phyloP scores from a whole-genome alignment of 495 filamentous ascomycete genomes.

The Neurospora cerealis region DNA sequence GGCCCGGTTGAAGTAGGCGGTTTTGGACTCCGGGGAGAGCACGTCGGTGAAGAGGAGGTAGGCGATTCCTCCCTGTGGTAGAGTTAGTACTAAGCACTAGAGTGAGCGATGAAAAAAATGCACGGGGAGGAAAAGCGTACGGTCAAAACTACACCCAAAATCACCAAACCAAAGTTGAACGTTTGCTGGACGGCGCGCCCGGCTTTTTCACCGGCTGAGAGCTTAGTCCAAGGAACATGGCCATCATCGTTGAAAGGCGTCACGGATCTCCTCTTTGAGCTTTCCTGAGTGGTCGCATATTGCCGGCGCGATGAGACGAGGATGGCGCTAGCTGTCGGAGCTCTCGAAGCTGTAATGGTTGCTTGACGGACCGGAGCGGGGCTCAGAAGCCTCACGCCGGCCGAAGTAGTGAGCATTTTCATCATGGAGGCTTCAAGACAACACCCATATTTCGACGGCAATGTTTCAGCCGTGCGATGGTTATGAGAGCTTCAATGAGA shows the following conservation, averaged over 20 bases:
- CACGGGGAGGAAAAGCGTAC: constrained; percentile 31
- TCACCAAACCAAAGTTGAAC: constrained; percentile 71
- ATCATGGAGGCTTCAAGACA: constrained; percentile 16
- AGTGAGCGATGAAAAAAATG: not conserved
- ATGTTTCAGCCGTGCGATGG: constrained; percentile 1
- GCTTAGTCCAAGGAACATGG: constrained; percentile 64
- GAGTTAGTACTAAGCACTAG: not conserved
- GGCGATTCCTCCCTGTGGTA: constrained; percentile 55
- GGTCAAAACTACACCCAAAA: constrained; percentile 66
- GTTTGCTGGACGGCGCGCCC: constrained; percentile 82
- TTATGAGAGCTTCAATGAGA: not conserved
- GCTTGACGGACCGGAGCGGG: constrained; percentile 3
- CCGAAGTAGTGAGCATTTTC: constrained; percentile 10
- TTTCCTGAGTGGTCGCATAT: constrained; percentile 20
- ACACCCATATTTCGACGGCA: constrained; percentile 18
- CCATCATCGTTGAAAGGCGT: constrained; percentile 78
- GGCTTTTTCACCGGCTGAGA: constrained; percentile 68
- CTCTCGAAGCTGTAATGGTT: not conserved
- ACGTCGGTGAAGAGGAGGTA: constrained; percentile 80
- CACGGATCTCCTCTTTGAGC: constrained; percentile 47
- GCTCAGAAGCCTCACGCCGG: not conserved
- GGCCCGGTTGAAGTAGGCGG: constrained; percentile 79
- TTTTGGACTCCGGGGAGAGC: constrained; percentile 75
- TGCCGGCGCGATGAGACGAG: constrained; percentile 13
- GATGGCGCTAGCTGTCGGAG: not conserved